Base-by-base conservation (phyloP, 2,329 filamentous ascomycete genomes). In the Penicillium sp. region DNA sequence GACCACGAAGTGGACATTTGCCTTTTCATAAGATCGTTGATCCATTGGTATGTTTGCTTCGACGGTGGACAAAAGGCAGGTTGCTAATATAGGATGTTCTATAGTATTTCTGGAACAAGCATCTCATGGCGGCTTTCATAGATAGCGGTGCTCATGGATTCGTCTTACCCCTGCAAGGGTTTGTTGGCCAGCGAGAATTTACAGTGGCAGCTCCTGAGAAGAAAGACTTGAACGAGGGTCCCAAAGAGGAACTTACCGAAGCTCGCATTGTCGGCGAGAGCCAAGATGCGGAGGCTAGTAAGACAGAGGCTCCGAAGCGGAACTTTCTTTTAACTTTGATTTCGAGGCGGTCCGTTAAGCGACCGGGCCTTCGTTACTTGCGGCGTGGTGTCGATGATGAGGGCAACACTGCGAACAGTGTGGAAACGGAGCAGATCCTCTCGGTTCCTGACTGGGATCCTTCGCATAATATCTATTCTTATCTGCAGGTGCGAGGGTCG, bases 371-470 rank as follows among this genome's bases (percentile, higher is more conserved):
- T 23, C 82, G 93, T 44, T 98, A 98, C 68, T 76, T 96, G 3
- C 85, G 93, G 8, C 84, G 93, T 22, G 93, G 93, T 6, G 81
- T 95, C 18, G 89, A 98, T 57, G 89, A 97, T 48, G 82, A 90
- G 48, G 93, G 93, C 0, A 84, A 87, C 58, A 83, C 86, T 4
- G 93, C 93, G 14, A 98, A 98, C 62, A 84, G 78, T 23, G 91
- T 97, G 16, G 93, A 98, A 71, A 95, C 91, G 0, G 93, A 98
- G 64, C 93, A 98, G 67, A 85, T 98, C 8, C 75, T 98, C 2
- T 93, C 88, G 0, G 78, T 80, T 0, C 74, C 82, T 1, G 75
- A 76, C 1, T 90, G 86, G 82, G 76, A 82, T 14, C 63, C 76
- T 0, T 70, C 76, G 10, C 66, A 70, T 10, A 87, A 81, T 55